Base-by-base conservation (phyloP, 1,139 yeast species). In the Candida sp. region DNA sequence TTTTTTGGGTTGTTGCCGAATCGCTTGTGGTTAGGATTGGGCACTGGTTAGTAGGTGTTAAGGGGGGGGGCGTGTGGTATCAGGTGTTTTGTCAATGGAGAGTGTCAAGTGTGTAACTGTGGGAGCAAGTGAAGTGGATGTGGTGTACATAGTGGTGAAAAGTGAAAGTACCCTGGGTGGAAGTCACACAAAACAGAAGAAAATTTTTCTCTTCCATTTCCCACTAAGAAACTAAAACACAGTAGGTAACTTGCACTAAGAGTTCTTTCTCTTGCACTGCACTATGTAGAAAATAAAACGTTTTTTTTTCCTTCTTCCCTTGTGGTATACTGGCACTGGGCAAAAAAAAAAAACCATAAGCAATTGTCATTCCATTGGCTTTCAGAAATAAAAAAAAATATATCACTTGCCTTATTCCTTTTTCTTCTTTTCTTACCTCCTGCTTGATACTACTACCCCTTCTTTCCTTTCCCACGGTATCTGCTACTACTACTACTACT, bases 181-280 rank as follows among this genome's bases (percentile, higher is more conserved):
- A n/a, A 4, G 38, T 34, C 38, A 34, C 38, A 34, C 38, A 34
- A 34, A n/a, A 17, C 38, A 34, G 22, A 34, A 34, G 38, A 34
- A 34, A 34, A 12, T 34, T 34, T 28, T 34, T 34, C 38, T 34
- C 23, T 12, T 17, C 22, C 26, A 34, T 34, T 34, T 34, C 17
- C 38, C 38, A 34, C 23, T 17, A 45, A 11, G 47, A 47, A 30
- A 44, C 48, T 8, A 28, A 45, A n/a, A 8, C 12, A 32, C 28
- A 26, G 25, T 7, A 44, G 7, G 34, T n/a, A n/a, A n/a, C n/a
- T n/a, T n/a, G n/a, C n/a, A n/a, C n/a, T n/a, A n/a, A n/a, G n/a
- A n/a, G n/a, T n/a, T n/a, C n/a, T n/a, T n/a, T n/a, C n/a, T n/a
- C n/a, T n/a, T n/a, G n/a, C n/a, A n/a, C n/a, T n/a, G n/a, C n/a